Base-by-base conservation (phyloP, 1,284 basidiomycete species). In the Cutaneotrichosporon dermatis region DNA sequence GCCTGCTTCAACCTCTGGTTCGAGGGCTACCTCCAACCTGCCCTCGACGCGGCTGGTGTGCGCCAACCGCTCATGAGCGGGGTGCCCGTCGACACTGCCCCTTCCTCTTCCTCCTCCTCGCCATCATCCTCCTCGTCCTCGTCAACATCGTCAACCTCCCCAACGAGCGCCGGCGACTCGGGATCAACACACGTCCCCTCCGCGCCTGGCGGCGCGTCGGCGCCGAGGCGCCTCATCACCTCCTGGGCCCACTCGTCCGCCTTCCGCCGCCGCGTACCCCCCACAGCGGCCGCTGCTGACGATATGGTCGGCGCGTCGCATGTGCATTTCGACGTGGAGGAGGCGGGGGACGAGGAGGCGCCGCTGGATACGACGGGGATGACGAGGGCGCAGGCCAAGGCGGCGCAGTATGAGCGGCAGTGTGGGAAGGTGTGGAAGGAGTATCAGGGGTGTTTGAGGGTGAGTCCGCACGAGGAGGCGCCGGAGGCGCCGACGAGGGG, bases 1-100 rank as follows among this genome's bases (percentile, higher is more conserved):
- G 80, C 87, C 0, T 97, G 94, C 81, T 97, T 97, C 81, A 95
- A 96, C 73, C 85, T 87, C 6, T 97, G 93, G 94, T 93, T 97
- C 71, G 91, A 93, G 74, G 90, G 90, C 25, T 97, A 96, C 73
- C 85, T 97, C 39, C 88, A 91, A 70, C 90, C 90, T 0, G 75
- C 74, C 35, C 67, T 76, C 4, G 71, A 74, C 48, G 59, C 41
- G 7, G 61, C 64, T 5, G 50, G 54, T 4, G 45, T 15, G 3
- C 39, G 37, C 10, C 39, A n/a, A 4, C 35, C 43, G 3, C 44
- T 40, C 36, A 16, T 42, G 53, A 54, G 36, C 25, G 41, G 41
- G 44, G 55, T 49, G 6, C 34, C 46, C 5, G n/a, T 16, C 37
- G 50, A 57, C 4, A 11, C 44, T 25, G 13, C 4, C 25, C 25